phyloP scores from a whole-genome alignment of 495 filamentous ascomycete genomes.

The Hyaloscypha finlandica region DNA sequence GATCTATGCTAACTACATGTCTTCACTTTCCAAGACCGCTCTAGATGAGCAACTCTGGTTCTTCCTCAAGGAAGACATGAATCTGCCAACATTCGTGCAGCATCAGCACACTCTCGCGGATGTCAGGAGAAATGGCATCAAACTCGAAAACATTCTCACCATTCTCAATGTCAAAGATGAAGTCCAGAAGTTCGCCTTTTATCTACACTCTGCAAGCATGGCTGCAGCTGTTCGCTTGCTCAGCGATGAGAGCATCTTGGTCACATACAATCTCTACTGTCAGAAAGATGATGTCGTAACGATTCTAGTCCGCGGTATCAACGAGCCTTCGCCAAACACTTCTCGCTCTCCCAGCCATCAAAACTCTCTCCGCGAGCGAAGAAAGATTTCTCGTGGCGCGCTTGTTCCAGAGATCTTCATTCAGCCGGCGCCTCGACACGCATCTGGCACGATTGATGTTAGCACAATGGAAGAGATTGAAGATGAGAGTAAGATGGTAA shows the following conservation, averaged over 20 bases:
- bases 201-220: slow-evolving; percentile 3
- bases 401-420: slow-evolving; percentile 5
- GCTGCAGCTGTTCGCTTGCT: slow-evolving; percentile 4
- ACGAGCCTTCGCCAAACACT: slow-evolving; percentile 7
- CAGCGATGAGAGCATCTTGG: slow-evolving; percentile 3
- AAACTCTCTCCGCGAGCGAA: neutral
- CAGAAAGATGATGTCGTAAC: neutral
- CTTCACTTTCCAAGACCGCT: too few relatives aligned
- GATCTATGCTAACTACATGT: too few relatives aligned
- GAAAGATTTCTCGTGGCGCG: neutral
- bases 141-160: neutral
- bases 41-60: slow-evolving; percentile 16
- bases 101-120: neutral
- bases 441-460: too few relatives aligned
- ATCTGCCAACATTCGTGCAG: neutral
- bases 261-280: slow-evolving; percentile 8
- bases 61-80: slow-evolving; percentile 11
- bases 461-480: neutral
- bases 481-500: neutral
- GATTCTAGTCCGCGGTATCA: slow-evolving; percentile 1
- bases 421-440: neutral
- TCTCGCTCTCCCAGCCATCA: slow-evolving; percentile 2
- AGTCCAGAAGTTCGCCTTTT: neutral
- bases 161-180: neutral
- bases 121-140: neutral